Conservation (phyloP, 352 stramenopile species). For the Pythium sp. region DNA sequence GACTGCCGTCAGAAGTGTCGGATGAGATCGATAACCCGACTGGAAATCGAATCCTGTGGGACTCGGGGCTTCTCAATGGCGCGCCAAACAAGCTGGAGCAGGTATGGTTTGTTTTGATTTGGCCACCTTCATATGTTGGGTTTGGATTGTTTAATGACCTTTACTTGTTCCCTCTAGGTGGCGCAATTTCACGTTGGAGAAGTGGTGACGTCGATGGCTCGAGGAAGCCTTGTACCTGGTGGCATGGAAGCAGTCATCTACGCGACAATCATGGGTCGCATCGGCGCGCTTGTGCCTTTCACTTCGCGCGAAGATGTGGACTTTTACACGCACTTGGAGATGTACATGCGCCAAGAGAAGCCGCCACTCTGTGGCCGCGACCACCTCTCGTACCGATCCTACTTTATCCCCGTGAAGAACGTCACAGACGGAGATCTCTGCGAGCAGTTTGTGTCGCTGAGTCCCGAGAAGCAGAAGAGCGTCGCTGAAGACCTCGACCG, state of each 20-base stretch:
- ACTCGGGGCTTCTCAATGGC: conserved; percentile 89
- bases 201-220: conserved; percentile 97
- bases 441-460: conserved; percentile 93
- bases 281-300: conserved; percentile 97
- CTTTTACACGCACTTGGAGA: conserved; percentile 98
- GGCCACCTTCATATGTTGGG: background rate
- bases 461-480: conserved; percentile 93
- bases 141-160: background rate
- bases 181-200: conserved; percentile 98
- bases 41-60: conserved; percentile 96
- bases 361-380: conserved; percentile 94
- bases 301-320: conserved; percentile 96
- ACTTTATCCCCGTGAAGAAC: conserved; percentile 98
- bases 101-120: conserved; percentile 26
- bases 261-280: conserved; percentile 94
- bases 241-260: conserved; percentile 97
- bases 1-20: conserved; percentile 91
- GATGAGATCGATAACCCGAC: conserved; percentile 96
- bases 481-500: conserved; percentile 96
- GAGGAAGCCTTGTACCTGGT: conserved; percentile 93
- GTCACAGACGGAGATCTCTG: conserved; percentile 98
- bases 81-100: conserved; percentile 97
- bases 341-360: conserved; percentile 91
- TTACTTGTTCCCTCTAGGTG: conserved; percentile 28
- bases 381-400: conserved; percentile 97